Evolutionary conservation across 192 early-diverging fungal genomes (phyloP).

Genomic region (Gaertneriomyces sp.): DNA sequence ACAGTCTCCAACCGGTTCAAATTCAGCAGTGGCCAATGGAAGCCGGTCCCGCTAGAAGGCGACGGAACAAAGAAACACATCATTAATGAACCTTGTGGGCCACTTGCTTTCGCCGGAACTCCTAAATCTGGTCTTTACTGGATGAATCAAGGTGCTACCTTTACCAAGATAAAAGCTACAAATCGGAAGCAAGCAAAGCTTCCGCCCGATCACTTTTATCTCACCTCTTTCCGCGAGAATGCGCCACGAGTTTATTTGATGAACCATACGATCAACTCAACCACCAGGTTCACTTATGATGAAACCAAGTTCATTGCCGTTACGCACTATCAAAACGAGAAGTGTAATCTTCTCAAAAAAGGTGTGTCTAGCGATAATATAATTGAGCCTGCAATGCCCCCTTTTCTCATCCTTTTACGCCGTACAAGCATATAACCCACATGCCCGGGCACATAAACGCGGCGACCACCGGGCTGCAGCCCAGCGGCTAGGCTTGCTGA

Average conservation of each 20-base stretch:
- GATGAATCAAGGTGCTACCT: conserved; percentile 40
- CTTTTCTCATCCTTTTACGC: neutral
- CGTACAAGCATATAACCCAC: neutral
- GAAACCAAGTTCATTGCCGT: conserved; percentile 56
- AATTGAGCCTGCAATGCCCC: conserved; percentile 47
- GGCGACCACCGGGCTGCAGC: neutral
- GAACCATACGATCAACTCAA: conserved; percentile 19
- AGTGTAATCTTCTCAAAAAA: conserved; percentile 56
- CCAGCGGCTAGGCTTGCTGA: neutral
- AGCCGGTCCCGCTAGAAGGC: conserved; percentile 21
- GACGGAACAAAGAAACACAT: neutral
- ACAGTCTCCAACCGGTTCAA: conserved; percentile 29
- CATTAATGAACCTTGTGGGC: neutral
- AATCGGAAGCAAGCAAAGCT: conserved; percentile 30
- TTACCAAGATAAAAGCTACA: conserved; percentile 51
- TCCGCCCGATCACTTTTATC: conserved; percentile 35
- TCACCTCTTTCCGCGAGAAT: conserved; percentile 47
- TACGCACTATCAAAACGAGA: conserved; percentile 59
- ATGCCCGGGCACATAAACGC: neutral
- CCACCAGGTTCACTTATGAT: conserved; percentile 35
- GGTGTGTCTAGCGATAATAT: conserved; percentile 53
- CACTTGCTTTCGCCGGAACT: neutral
- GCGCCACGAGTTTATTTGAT: conserved; percentile 51
- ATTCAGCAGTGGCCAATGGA: conserved; percentile 40
- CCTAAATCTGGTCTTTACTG: conserved; percentile 26